phyloP scores from a whole-genome alignment of 140 eudicot species.

The Oenanthe javanica region DNA sequence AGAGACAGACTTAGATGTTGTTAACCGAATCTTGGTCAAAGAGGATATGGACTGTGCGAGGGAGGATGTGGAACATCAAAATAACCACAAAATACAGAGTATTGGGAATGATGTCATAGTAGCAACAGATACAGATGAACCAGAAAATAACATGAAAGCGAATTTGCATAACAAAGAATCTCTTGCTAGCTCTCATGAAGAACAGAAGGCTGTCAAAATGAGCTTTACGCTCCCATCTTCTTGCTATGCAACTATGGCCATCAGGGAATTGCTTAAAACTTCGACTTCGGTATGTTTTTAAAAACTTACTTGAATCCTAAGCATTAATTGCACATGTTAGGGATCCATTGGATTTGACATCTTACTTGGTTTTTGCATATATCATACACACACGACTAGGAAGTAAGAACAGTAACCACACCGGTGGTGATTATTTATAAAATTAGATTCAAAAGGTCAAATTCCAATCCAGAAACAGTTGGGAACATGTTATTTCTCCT shows the following conservation, averaged over 20 bases:
- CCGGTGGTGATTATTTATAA: neutral
- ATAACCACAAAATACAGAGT: slow-evolving; percentile 2
- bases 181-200: slow-evolving; percentile 17
- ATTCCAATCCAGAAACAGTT: neutral
- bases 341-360: neutral
- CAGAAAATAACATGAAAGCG: slow-evolving; percentile 17
- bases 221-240: slow-evolving; percentile 87
- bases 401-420: neutral
- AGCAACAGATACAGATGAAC: slow-evolving; percentile 17
- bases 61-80: slow-evolving; percentile 14
- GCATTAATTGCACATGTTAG: neutral
- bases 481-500: neutral
- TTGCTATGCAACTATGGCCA: slow-evolving; percentile 96
- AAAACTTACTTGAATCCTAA: neutral
- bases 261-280: slow-evolving; percentile 87
- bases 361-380: neutral
- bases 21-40: slow-evolving; percentile 24
- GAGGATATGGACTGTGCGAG: slow-evolving; percentile 17
- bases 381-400: neutral
- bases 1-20: slow-evolving; percentile 57
- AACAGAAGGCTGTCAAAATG: slow-evolving; percentile 64
- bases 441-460: neutral
- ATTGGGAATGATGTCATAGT: slow-evolving; percentile 4
- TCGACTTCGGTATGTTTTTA: slow-evolving; percentile 72
- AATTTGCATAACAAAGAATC: slow-evolving; percentile 5